Evolutionary conservation across 2,329 filamentous ascomycete species (phyloP).

Genomic region (Xylariaceae sp.): DNA sequence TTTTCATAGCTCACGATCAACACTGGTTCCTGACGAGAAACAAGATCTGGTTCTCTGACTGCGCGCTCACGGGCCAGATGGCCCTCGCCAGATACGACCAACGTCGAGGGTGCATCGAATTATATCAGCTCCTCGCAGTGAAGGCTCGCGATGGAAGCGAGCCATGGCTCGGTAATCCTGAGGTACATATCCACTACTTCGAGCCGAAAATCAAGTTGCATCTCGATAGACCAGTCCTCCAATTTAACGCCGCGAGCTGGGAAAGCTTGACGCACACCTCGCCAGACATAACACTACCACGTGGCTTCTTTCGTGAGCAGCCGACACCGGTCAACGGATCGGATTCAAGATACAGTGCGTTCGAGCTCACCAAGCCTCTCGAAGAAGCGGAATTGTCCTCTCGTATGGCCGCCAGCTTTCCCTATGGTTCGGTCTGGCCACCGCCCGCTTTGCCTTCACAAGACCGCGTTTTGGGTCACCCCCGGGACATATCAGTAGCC

Average conservation of each 20-base stretch:
- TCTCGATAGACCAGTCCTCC: conserved; percentile 65
- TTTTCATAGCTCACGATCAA: conserved; percentile 70
- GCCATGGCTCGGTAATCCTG: conserved; percentile 58
- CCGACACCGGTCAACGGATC: conserved; percentile 46
- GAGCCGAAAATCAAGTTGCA: conserved; percentile 65
- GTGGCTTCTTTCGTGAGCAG: conserved; percentile 45
- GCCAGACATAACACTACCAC: conserved; percentile 7
- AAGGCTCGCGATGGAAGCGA: conserved; percentile 50
- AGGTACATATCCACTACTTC: conserved; percentile 68
- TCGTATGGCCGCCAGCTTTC: conserved; percentile 32
- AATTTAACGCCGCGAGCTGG: conserved; percentile 39
- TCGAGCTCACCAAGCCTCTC: conserved; percentile 58
- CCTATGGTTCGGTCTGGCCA: conserved; percentile 65
- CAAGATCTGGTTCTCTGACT: conserved; percentile 83
- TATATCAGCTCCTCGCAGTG: conserved; percentile 67
- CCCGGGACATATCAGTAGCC: conserved; percentile 18
- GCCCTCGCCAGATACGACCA: conserved; percentile 74
- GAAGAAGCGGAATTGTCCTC: conserved; percentile 34
- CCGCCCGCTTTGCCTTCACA: conserved; percentile 62
- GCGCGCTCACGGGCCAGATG: conserved; percentile 65
- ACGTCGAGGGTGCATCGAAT: conserved; percentile 69
- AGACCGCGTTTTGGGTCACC: conserved; percentile 43
- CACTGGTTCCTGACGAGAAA: conserved; percentile 78
- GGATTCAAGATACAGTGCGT: conserved; percentile 57
- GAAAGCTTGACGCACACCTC: conserved; percentile 23